phyloP scores from a whole-genome alignment of 2,329 filamentous ascomycete genomes.

The Talaromyces sp. region DNA sequence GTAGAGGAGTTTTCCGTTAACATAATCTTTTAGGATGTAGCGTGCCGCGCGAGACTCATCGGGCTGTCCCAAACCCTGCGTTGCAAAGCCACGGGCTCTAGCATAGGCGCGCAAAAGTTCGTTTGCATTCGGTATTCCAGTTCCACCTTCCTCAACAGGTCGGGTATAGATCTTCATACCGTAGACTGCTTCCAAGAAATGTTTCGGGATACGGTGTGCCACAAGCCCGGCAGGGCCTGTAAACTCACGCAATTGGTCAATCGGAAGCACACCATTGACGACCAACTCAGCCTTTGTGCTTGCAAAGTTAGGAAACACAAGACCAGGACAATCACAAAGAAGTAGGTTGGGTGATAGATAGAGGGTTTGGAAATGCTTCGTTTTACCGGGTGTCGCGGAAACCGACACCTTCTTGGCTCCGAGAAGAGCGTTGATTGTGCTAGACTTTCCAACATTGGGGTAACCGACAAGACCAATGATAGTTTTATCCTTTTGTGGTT shows the following conservation, averaged over 20 bases:
- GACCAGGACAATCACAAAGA: conserved; percentile 95
- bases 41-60: conserved; percentile 90
- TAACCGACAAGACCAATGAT: conserved; percentile 94
- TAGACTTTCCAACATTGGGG: conserved; percentile 98
- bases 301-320: conserved; percentile 97
- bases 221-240: conserved; percentile 82
- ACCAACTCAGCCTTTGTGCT: conserved; percentile 95
- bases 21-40: conserved; percentile 92
- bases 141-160: conserved; percentile 86
- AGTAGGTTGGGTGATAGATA: conserved; percentile 86
- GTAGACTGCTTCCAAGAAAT: conserved; percentile 88
- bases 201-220: conserved; percentile 76
- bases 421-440: conserved; percentile 97
- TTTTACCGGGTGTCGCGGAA: conserved; percentile 94
- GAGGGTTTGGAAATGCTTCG: conserved; percentile 98
- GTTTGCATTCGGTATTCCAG: conserved; percentile 75
- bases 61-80: conserved; percentile 81
- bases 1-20: conserved; percentile 90
- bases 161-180: conserved; percentile 82
- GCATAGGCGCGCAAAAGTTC: conserved; percentile 86
- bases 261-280: conserved; percentile 89
- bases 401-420: conserved; percentile 98
- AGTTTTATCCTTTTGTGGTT: conserved; percentile 59
- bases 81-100: conserved; percentile 82
- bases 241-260: conserved; percentile 92